These are phyloP conservation scores for Prunus mongolica DNA, from an alignment of 306 rosid species.

Conservation along the genomic window DNA sequence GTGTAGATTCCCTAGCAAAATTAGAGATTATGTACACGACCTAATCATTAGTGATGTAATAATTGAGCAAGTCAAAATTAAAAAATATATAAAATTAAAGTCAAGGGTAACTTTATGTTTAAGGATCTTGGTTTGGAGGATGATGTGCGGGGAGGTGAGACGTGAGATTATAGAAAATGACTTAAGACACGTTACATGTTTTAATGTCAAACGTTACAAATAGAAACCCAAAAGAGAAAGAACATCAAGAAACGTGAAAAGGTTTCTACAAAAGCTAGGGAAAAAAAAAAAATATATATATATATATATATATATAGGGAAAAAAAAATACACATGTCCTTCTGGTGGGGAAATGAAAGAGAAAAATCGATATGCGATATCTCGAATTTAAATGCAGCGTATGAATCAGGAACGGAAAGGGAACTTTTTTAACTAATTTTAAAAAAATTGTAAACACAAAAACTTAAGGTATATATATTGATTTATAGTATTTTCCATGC, in stretches of 20 bases:
- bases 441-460: no score
- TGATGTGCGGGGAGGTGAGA: background rate
- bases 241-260: background rate
- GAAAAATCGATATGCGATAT: no score
- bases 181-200: background rate
- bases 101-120: background rate
- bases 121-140: background rate
- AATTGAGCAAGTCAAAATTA: background rate
- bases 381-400: no score
- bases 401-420: accelerated
- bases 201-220: background rate
- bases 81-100: background rate
- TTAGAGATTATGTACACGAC: no score
- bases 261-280: background rate
- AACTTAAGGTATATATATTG: no score
- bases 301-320: no score
- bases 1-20: no score
- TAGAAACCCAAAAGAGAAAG: background rate
- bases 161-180: background rate
- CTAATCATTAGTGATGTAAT: background rate
- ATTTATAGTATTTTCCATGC: no score
- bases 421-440: no score
- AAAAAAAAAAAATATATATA: no score
- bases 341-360: no score
- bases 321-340: no score